These are phyloP conservation scores for Rhododendron ovatum DNA, from an alignment of 148 eudicot species.

Conservation along the genomic window DNA sequence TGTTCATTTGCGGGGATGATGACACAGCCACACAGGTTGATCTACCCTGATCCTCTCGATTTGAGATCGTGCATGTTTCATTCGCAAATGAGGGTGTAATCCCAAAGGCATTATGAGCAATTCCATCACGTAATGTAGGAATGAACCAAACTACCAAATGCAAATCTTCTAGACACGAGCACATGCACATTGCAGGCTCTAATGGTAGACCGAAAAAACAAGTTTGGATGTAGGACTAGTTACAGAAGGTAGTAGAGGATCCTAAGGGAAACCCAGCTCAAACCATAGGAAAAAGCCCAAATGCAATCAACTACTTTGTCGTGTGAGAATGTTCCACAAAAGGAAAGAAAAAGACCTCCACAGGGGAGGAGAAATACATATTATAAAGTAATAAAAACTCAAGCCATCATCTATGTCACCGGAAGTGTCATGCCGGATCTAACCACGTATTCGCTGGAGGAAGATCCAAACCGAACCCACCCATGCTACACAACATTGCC, in stretches of 20 bases:
- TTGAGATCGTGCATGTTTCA: background rate
- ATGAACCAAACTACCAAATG: background rate
- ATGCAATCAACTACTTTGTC: background rate
- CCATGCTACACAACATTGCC: too few species aligned
- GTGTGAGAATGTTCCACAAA: background rate
- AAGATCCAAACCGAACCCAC: too few species aligned
- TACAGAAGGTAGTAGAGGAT: background rate
- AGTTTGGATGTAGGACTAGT: background rate
- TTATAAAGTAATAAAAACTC: too few species aligned
- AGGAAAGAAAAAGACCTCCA: background rate
- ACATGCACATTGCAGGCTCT: background rate
- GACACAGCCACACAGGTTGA: background rate
- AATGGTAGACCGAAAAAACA: background rate
- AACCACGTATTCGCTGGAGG: too few species aligned
- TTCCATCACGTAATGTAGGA: background rate
- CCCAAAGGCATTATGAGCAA: too few species aligned
- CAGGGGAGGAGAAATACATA: too few species aligned
- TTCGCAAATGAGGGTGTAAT: background rate
- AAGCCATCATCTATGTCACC: too few species aligned
- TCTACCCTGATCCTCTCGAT: background rate
- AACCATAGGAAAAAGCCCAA: background rate
- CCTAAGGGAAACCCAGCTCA: background rate
- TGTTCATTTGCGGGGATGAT: too few species aligned
- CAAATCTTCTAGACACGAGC: background rate
- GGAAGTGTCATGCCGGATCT: too few species aligned